Conservation (phyloP, 2,329 filamentous ascomycete genomes). For the Torrubiella hemipterigena region DNA sequence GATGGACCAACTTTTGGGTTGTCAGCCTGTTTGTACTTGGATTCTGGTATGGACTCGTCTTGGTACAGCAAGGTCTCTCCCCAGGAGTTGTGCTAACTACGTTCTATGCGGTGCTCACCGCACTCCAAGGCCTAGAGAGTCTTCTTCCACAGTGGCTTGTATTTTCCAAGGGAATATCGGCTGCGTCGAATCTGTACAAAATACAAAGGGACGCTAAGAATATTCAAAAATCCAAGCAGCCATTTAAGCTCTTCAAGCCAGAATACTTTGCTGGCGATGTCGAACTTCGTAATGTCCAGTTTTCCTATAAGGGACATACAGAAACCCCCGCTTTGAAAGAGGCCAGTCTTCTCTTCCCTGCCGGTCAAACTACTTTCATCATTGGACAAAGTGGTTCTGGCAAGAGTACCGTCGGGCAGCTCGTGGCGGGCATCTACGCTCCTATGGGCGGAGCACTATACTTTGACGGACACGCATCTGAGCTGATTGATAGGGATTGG, state of each 20-base stretch:
- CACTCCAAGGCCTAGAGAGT: constrained; percentile 62
- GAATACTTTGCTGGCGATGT: constrained; percentile 51
- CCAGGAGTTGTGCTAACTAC: constrained; percentile 66
- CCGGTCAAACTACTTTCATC: constrained; percentile 65
- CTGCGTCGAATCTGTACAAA: constrained; percentile 49
- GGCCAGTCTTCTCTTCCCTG: constrained; percentile 63
- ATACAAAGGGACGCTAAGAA: constrained; percentile 21
- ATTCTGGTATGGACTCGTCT: constrained; percentile 73
- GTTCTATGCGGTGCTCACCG: constrained; percentile 71
- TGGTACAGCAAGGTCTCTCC: constrained; percentile 49
- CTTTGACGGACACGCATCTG: constrained; percentile 53
- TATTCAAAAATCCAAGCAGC: too few relatives aligned
- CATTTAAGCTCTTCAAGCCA: too few relatives aligned
- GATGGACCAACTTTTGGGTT: constrained; percentile 61
- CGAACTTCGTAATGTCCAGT: constrained; percentile 50
- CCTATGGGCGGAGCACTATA: constrained; percentile 52
- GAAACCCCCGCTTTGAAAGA: too few relatives aligned
- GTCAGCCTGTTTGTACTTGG: constrained; percentile 74
- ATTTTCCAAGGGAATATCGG: constrained; percentile 67
- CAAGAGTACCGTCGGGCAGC: constrained; percentile 77
- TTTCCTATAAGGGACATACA: too few relatives aligned
- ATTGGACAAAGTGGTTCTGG: constrained; percentile 82
- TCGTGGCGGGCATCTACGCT: constrained; percentile 68
- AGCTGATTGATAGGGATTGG: constrained; percentile 56
- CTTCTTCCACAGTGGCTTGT: constrained; percentile 68